phyloP scores from a whole-genome alignment of 129 eudicot genomes.

The Dittrichia graveolens region DNA sequence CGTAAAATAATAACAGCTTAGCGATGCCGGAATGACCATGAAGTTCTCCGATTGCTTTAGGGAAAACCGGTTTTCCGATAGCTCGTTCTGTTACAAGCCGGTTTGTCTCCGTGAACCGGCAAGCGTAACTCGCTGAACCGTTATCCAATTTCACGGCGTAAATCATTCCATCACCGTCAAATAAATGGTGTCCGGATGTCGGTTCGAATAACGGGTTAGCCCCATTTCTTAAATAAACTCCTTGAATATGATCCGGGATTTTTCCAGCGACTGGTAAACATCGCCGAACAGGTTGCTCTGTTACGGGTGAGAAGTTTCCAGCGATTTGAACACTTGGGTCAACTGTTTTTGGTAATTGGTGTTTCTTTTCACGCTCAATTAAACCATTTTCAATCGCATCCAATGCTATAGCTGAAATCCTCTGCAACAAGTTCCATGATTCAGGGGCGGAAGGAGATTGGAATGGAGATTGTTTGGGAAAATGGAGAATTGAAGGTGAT shows the following conservation, averaged over 20 bases:
- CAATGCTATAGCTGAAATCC: slow-evolving; percentile 55
- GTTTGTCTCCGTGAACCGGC: slow-evolving; percentile 52
- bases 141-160: slow-evolving; percentile 52
- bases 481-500: slow-evolving; percentile 37
- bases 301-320: slow-evolving; percentile 56
- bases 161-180: slow-evolving; percentile 62
- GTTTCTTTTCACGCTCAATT: slow-evolving; percentile 38
- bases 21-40: slow-evolving; percentile 59
- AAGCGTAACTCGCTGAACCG: slow-evolving; percentile 50
- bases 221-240: slow-evolving; percentile 51
- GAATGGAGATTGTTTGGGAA: slow-evolving; percentile 42
- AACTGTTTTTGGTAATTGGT: slow-evolving; percentile 55
- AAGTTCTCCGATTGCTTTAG: slow-evolving; percentile 58
- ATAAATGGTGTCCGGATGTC: slow-evolving; percentile 51
- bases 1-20: slow-evolving; percentile 45
- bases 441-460: slow-evolving; percentile 18
- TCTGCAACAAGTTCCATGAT: slow-evolving; percentile 63
- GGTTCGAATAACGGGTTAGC: slow-evolving; percentile 58
- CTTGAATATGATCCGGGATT: slow-evolving; percentile 44
- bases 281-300: slow-evolving; percentile 45
- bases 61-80: slow-evolving; percentile 49
- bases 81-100: slow-evolving; percentile 46
- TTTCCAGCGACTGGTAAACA: slow-evolving; percentile 33
- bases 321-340: slow-evolving; percentile 50
- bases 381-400: slow-evolving; percentile 58